Percentiles rank a stretch among this genome's conserved stretches.
Conservation (phyloP, 2,329 filamentous ascomycete genomes). For the Samsoniella hepiali region DNA sequence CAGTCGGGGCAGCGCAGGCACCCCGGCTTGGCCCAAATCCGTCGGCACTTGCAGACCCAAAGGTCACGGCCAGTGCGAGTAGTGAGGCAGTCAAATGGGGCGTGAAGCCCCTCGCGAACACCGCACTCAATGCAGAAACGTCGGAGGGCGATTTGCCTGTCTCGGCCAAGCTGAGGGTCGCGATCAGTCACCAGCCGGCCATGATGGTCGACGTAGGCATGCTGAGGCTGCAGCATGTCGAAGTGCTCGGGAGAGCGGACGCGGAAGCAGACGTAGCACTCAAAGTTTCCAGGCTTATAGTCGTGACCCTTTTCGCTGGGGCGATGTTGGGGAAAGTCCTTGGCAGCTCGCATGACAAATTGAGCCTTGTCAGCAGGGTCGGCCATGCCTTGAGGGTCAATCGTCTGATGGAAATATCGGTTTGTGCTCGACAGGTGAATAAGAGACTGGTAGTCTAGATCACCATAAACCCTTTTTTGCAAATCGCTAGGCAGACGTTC, state of each 20-base stretch:
- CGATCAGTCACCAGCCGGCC: slow-evolving; percentile 31
- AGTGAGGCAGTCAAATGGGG: slow-evolving; percentile 35
- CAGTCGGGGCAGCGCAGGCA: slow-evolving; percentile 36
- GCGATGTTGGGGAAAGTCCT: slow-evolving; percentile 40
- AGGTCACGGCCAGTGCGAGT: slow-evolving; percentile 38
- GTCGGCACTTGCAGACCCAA: slow-evolving; percentile 39
- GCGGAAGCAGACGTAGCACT: slow-evolving; percentile 42
- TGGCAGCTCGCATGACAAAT: slow-evolving; percentile 41
- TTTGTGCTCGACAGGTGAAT: slow-evolving; percentile 39
- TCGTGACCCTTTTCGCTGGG: slow-evolving; percentile 36
- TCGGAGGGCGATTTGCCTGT: slow-evolving; percentile 33
- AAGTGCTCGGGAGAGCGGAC: slow-evolving; percentile 39
- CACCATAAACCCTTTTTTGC: slow-evolving; percentile 32
- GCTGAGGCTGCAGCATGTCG: slow-evolving; percentile 35
- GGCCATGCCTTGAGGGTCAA: slow-evolving; percentile 36
- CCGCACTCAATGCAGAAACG: slow-evolving; percentile 43
- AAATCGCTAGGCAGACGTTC: slow-evolving; percentile 35
- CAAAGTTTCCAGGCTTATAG: slow-evolving; percentile 40
- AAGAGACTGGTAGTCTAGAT: slow-evolving; percentile 41
- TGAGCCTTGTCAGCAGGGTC: slow-evolving; percentile 35
- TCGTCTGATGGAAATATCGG: slow-evolving; percentile 31
- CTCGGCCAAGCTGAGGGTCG: slow-evolving; percentile 26
- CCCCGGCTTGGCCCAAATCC: slow-evolving; percentile 36
- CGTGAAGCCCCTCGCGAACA: slow-evolving; percentile 37
- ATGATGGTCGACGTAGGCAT: slow-evolving; percentile 32